Evolutionary conservation across 2,329 filamentous ascomycete genomes (phyloP), one percentile per base, ranked within the genome.

Genomic region (Penicillium oxalicum): DNA sequence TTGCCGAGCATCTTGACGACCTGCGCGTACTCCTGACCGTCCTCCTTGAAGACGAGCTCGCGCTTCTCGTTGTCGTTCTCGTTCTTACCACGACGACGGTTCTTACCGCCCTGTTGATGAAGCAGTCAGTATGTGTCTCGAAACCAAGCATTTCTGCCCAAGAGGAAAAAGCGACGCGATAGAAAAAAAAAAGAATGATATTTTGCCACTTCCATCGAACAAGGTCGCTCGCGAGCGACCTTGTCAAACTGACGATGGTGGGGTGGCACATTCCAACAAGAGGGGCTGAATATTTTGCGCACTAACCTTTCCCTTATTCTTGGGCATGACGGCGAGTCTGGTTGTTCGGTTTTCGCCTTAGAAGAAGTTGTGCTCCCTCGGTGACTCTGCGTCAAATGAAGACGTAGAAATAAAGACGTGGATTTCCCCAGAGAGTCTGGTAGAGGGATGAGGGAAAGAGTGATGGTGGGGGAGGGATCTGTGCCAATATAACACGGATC

Each of bases 21-120:
- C 75, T 93, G 88, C 45, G 88, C 88, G 63, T 88, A 88, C 74
- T 88, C 85, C 79, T 97, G 91, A 61, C 91, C 91, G 69, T 97
- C 91, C 73, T 97, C 93, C 77, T 96, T 96, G 84, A 97, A 97
- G 67, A 89, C 91, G 66, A 97, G 81, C 74, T 97, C 91, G 74
- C 91, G 91, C 81, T 96, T 96, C 78, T 96, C 91, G 70, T 96
- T 95, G 79, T 97, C 93, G 77, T 93, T 94, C 78, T 95, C 89
- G 82, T 95, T 95, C 86, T 96, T 97, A 77, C 91, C 91, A 77
- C 93, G 84, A 83, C 91, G 87, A 75, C 91, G 81, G 78, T 97
- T 97, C 82, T 97, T 97, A 78, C 91, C 91, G 74, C 91, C 91
- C 89, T 93, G 64, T 81, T 35, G 63, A 47, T 51, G 5, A n/a